Conservation (phyloP, 2,329 filamentous ascomycete genomes). For the Fusarium sp. region DNA sequence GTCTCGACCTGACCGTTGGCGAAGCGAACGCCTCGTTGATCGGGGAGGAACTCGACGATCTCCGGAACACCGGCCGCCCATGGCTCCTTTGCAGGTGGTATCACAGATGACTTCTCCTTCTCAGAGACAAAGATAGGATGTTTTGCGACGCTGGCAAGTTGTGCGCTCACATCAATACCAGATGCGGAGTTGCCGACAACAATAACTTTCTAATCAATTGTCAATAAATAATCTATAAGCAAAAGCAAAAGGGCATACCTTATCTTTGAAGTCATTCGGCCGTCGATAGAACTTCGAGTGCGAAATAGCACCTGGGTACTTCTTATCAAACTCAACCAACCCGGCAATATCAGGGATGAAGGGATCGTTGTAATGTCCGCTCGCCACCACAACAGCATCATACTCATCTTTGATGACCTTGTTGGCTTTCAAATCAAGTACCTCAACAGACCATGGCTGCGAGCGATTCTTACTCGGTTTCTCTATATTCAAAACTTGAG, state of each 20-base stretch:
- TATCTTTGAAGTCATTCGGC: conserved; percentile 48
- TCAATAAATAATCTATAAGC: background rate
- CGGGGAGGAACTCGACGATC: conserved; percentile 60
- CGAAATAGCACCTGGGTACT: conserved; percentile 62
- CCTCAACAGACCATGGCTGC: conserved; percentile 59
- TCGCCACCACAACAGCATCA: conserved; percentile 72
- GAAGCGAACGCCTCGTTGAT: conserved; percentile 69
- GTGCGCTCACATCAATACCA: conserved; percentile 75
- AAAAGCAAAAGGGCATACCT: conserved; percentile 37
- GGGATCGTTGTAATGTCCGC: conserved; percentile 72
- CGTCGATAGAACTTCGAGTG: conserved; percentile 78
- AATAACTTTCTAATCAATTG: conserved; percentile 67
- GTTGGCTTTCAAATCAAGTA: conserved; percentile 47
- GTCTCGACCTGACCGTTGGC: conserved; percentile 70
- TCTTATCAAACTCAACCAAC: conserved; percentile 63
- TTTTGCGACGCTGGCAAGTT: conserved; percentile 67
- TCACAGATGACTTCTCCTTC: conserved; percentile 51
- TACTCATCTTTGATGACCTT: conserved; percentile 54
- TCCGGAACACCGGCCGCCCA: conserved; percentile 54
- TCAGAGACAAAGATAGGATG: conserved; percentile 68
- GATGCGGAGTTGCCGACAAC: conserved; percentile 79
- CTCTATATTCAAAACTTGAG: conserved; percentile 66
- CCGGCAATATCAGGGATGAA: conserved; percentile 69
- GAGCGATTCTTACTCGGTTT: conserved; percentile 30
- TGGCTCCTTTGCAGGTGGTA: conserved; percentile 42